Percentiles rank a stretch among this genome's conserved stretches.
phyloP scores from a whole-genome alignment of 225 moss, liverwort and hornwort genomes.

The Sphagnum contortum region DNA sequence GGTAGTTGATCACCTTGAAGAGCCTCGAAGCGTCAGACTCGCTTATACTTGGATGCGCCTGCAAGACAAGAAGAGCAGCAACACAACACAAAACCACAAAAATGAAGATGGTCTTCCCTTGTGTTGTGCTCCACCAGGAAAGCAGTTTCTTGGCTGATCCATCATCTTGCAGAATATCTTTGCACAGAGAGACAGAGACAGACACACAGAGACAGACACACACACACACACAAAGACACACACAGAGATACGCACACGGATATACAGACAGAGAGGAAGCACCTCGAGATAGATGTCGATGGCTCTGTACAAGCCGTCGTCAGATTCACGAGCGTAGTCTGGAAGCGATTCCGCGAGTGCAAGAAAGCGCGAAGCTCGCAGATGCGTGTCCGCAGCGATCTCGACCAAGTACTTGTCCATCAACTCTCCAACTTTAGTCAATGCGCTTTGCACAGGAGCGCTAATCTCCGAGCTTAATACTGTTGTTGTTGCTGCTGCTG shows the following conservation, averaged over 20 bases:
- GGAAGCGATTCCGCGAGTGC: slow-evolving; percentile 73
- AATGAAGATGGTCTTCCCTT: too few species aligned
- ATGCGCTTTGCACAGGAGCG: slow-evolving; percentile 54
- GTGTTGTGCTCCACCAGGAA: too few species aligned
- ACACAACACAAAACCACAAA: neutral
- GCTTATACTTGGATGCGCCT: slow-evolving; percentile 78
- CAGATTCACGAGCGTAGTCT: slow-evolving; percentile 70
- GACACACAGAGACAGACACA: neutral
- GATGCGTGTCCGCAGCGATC: slow-evolving; percentile 67
- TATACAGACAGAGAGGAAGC: neutral
- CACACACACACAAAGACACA: too few species aligned
- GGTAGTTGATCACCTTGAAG: slow-evolving; percentile 71
- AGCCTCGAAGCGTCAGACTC: slow-evolving; percentile 62
- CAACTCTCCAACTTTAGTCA: slow-evolving; percentile 68
- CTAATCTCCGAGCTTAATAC: slow-evolving; percentile 25
- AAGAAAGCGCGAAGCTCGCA: slow-evolving; percentile 68
- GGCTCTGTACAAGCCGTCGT: slow-evolving; percentile 82
- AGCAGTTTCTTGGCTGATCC: too few species aligned
- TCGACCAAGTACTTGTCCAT: slow-evolving; percentile 90
- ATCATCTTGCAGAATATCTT: too few species aligned
- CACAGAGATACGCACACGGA: too few species aligned
- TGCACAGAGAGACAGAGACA: slow-evolving; percentile 1
- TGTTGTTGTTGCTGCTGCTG: slow-evolving; percentile 18
- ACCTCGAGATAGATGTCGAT: slow-evolving; percentile 96
- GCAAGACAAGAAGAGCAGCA: too few species aligned